phyloP scores from a whole-genome alignment of 225 moss, liverwort and hornwort species.

The Bryum argenteum region DNA sequence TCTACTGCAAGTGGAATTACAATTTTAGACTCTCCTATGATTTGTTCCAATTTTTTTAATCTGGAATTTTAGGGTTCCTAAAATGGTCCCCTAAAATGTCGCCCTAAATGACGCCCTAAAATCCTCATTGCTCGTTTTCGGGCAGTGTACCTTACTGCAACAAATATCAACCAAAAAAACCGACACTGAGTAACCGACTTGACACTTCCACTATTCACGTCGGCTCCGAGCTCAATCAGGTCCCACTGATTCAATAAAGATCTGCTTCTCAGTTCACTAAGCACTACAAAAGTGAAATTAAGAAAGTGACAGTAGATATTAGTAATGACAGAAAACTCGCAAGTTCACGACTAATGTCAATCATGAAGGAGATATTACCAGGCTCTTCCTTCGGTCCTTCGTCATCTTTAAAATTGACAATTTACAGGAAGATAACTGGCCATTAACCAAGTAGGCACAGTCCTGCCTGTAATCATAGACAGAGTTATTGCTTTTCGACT shows the following conservation, averaged over 20 bases:
- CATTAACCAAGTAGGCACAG: slow-evolving; percentile 37
- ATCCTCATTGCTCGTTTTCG: too few relatives aligned
- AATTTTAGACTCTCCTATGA: too few relatives aligned
- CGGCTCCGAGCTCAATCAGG: background rate
- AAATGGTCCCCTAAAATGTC: too few relatives aligned
- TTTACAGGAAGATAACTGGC: slow-evolving; percentile 44
- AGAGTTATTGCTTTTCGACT: slow-evolving; percentile 30
- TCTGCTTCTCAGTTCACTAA: background rate
- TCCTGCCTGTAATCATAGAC: slow-evolving; percentile 41
- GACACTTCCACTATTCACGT: background rate
- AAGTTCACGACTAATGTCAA: slow-evolving; percentile 13
- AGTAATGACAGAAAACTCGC: slow-evolving; percentile 12
- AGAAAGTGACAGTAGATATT: slow-evolving; percentile 1
- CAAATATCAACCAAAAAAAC: background rate
- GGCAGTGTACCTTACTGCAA: too few relatives aligned
- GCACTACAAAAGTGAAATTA: slow-evolving; percentile 14
- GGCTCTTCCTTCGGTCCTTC: slow-evolving; percentile 27
- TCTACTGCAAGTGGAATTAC: too few relatives aligned
- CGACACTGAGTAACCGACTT: background rate
- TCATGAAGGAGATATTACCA: slow-evolving; percentile 17
- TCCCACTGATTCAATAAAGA: background rate
- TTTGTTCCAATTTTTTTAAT: too few relatives aligned
- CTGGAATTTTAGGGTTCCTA: too few relatives aligned
- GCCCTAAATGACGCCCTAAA: too few relatives aligned
- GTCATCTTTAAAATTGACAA: slow-evolving; percentile 31